Conservation (phyloP, 108 stramenopile genomes). For the Cyclostephanos invisitatus region DNA sequence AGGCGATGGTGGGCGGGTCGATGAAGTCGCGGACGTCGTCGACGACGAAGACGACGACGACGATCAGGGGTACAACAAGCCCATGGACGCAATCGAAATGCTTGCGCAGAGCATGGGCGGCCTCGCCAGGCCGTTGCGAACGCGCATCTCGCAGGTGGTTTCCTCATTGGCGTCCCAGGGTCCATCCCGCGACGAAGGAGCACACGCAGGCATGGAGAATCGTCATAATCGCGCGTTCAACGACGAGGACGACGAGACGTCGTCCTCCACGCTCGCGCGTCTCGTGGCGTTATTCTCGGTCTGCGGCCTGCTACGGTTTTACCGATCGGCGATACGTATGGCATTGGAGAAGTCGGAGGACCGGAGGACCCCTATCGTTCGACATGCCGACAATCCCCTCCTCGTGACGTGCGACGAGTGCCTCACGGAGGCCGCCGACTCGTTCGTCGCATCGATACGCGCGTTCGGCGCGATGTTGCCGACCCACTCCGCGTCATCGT, state of each 20-base stretch:
- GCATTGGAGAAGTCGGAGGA: conserved; percentile 50
- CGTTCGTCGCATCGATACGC: conserved; percentile 77
- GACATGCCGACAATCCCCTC: conserved; percentile 54
- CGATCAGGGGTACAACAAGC: conserved; percentile 40
- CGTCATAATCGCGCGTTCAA: conserved; percentile 10
- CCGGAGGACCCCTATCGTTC: neutral
- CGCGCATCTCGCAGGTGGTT: conserved; percentile 78
- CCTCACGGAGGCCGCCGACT: conserved; percentile 65
- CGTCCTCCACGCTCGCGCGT: conserved; percentile 50
- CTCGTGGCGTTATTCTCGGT: conserved; percentile 74
- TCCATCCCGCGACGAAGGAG: conserved; percentile 27
- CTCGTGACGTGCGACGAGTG: conserved; percentile 61
- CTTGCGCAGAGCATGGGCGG: conserved; percentile 79
- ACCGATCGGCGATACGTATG: conserved; percentile 67
- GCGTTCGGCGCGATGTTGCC: conserved; percentile 80
- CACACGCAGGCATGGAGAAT: conserved; percentile 36
- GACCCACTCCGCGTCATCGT: conserved; percentile 50
- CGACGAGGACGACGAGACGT: conserved; percentile 72
- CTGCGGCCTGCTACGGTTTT: conserved; percentile 81
- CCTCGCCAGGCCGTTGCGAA: conserved; percentile 75
- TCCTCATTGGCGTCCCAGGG: conserved; percentile 60
- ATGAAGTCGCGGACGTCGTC: neutral
- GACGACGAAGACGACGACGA: conserved; percentile 34
- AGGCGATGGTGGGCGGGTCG: neutral
- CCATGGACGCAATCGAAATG: conserved; percentile 60